Evolutionary conservation across 2,329 filamentous ascomycete genomes (phyloP).

Genomic region (Aspergillus texensis): DNA sequence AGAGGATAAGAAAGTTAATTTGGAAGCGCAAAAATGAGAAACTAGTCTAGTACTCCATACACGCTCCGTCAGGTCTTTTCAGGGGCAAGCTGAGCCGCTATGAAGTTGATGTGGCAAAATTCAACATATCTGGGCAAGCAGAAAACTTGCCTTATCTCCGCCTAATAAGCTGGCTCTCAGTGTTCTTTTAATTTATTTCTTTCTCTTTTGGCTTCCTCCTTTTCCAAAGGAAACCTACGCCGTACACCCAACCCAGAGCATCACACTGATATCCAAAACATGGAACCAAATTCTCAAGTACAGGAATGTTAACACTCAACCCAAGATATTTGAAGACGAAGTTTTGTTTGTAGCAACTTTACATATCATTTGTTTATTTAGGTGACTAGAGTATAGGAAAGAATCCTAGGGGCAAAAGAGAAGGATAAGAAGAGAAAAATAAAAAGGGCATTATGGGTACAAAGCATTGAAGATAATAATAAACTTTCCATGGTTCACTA

Average conservation of each 20-base stretch:
- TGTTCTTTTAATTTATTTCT: no score
- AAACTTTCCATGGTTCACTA: not conserved
- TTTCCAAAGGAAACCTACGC: not conserved
- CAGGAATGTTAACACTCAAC: not conserved
- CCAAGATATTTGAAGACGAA: not conserved
- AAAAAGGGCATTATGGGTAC: not conserved
- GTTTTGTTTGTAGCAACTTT: not conserved
- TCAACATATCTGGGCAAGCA: not conserved
- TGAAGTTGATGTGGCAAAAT: not conserved
- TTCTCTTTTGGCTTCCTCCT: not conserved
- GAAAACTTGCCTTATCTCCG: no score
- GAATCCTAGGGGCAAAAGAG: not conserved
- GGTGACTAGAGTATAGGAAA: not conserved
- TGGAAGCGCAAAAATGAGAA: not conserved
- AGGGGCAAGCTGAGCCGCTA: not conserved
- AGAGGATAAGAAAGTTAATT: not conserved
- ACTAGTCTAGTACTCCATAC: not conserved
- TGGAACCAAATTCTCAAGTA: not conserved
- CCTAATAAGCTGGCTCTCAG: no score
- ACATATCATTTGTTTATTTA: not conserved
- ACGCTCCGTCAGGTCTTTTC: not conserved
- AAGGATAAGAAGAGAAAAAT: not conserved
- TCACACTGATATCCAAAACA: not conserved
- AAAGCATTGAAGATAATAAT: no score
- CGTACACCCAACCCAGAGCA: not conserved